Conservation (phyloP, 345 rosid species). For the Gossypium herbaceum region DNA sequence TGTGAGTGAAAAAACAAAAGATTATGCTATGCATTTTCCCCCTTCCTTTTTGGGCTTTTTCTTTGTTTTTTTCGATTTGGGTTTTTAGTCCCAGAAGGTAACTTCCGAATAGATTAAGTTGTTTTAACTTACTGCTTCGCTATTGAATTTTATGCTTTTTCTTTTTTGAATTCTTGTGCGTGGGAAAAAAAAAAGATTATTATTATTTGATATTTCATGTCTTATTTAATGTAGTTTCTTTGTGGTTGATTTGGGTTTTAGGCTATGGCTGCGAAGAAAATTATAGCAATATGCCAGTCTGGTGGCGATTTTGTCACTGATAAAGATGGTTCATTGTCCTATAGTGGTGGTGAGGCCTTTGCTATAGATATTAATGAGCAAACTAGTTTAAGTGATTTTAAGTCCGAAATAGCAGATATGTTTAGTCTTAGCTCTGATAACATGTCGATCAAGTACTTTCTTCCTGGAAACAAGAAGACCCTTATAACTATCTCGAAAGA, state of each 20-base stretch:
- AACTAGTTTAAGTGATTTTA: not conserved
- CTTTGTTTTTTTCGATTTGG: not conserved
- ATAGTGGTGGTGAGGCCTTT: not conserved
- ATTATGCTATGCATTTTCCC: too few relatives aligned
- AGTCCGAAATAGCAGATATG: not conserved
- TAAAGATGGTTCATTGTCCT: constrained; percentile 3
- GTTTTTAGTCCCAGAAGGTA: not conserved
- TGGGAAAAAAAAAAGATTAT: not conserved
- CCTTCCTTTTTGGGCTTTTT: not conserved
- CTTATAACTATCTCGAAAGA: not conserved
- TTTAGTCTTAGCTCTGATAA: not conserved
- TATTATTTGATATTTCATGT: not conserved
- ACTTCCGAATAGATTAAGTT: not conserved
- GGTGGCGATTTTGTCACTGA: not conserved
- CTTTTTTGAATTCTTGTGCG: not conserved
- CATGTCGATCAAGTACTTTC: constrained; percentile 1
- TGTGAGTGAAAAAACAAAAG: not conserved
- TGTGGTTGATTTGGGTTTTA: constrained; percentile 79
- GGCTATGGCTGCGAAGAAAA: constrained; percentile 7
- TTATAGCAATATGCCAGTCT: not conserved
- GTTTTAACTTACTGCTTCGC: not conserved
- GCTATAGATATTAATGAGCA: not conserved
- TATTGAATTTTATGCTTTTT: not conserved
- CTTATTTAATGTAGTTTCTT: constrained; percentile 45
- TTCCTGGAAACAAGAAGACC: not conserved